Percentiles rank a stretch among this genome's conserved stretches.
Evolutionary conservation across 257 asterid genomes (phyloP).

Genomic region (Mentha longifolia): DNA sequence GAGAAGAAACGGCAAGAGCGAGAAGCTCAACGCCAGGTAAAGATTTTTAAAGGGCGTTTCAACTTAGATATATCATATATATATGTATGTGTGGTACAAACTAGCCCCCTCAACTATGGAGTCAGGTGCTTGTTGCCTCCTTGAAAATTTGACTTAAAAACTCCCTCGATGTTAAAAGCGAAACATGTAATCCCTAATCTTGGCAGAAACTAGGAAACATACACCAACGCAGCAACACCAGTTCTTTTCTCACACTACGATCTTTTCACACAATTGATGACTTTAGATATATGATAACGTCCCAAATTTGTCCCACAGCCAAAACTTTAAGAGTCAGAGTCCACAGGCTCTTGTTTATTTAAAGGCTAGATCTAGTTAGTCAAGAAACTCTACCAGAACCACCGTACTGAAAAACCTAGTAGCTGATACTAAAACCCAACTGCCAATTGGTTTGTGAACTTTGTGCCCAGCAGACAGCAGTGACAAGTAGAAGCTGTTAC

Average conservation of each 20-base stretch:
- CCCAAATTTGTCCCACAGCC: neutral
- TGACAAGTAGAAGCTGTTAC: neutral
- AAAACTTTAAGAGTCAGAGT: neutral
- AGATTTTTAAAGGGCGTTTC: neutral
- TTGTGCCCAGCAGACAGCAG: neutral
- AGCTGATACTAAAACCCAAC: neutral
- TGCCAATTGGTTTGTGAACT: neutral
- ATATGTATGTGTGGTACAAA: neutral
- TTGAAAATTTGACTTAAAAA: neutral
- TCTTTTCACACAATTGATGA: neutral
- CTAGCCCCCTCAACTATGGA: neutral
- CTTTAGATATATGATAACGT: neutral
- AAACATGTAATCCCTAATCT: neutral
- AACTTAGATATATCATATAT: neutral
- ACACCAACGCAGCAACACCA: neutral
- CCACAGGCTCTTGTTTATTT: neutral
- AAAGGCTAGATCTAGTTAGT: neutral
- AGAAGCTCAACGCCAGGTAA: conserved; percentile 91
- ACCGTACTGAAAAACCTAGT: neutral
- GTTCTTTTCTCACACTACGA: neutral
- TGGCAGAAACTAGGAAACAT: neutral
- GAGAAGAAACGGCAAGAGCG: conserved; percentile 93
- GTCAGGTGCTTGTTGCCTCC: neutral
- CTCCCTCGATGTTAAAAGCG: neutral
- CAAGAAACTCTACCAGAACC: neutral